A percentile compares a stretch with the other conserved stretches of the same genome.
Evolutionary conservation across 1,139 yeast species (phyloP).

Genomic region (Hemisphaericaspora xylanilytica): DNA sequence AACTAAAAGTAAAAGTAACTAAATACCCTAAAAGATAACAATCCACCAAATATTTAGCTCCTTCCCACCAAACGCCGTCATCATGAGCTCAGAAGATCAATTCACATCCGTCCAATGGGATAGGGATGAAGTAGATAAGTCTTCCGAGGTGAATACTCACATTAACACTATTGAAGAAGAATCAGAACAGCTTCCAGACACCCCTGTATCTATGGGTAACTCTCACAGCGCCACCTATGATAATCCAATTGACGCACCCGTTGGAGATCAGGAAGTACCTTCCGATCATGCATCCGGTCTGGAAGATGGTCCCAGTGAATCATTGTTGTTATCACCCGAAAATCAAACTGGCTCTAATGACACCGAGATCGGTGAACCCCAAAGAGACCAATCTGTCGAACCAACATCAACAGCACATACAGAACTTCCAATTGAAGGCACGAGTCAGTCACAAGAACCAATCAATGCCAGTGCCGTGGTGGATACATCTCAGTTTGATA

Average conservation of each 20-base stretch:
- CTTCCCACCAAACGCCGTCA: constrained; percentile 1
- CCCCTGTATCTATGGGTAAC: constrained; percentile 3
- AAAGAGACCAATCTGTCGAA: background rate
- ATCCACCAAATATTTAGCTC: background rate
- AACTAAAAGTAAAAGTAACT: background rate
- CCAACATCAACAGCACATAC: constrained; percentile 1
- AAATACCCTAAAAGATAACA: too few species aligned
- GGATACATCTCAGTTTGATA: constrained; percentile 18
- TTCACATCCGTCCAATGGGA: constrained; percentile 62
- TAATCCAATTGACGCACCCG: background rate
- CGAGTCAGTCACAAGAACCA: constrained; percentile 1
- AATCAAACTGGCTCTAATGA: background rate
- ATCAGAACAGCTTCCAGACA: constrained; percentile 2
- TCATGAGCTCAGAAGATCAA: constrained; percentile 44
- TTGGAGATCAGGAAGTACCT: background rate
- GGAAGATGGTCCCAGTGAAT: constrained; percentile 16
- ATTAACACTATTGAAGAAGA: constrained; percentile 8
- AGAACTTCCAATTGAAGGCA: constrained; percentile 1
- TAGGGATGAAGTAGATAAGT: constrained; percentile 36
- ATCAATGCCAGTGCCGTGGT: background rate
- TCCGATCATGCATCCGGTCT: constrained; percentile 5
- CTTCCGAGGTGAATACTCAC: background rate
- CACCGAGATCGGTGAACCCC: background rate
- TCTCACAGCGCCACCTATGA: constrained; percentile 4
- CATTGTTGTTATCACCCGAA: constrained; percentile 11